Conservation (phyloP, 441 rosid species). For the Syzygium malaccense region DNA sequence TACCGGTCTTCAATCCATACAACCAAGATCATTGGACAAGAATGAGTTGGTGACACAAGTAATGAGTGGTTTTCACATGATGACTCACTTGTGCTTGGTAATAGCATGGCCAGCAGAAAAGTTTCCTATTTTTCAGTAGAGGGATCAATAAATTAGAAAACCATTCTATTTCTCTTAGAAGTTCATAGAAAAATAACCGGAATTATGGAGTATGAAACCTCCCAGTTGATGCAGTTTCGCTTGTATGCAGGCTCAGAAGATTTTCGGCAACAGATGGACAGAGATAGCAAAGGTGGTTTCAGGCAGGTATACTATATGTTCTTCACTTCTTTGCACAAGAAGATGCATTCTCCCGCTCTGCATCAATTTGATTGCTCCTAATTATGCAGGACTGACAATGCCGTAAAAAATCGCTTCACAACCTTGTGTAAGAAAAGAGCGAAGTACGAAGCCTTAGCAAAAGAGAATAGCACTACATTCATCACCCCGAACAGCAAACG, state of each 20-base stretch:
- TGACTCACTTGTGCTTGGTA: neutral
- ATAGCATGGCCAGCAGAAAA: neutral
- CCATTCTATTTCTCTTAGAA: neutral
- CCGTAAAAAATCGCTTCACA: constrained; percentile 94
- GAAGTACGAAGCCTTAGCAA: constrained; percentile 84
- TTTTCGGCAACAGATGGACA: constrained; percentile 97
- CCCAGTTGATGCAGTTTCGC: constrained; percentile 11
- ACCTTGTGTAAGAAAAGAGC: constrained; percentile 98
- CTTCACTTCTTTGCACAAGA: neutral
- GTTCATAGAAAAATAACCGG: neutral
- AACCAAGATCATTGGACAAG: neutral
- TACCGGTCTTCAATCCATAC: neutral
- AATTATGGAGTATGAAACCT: neutral
- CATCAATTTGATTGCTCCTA: neutral
- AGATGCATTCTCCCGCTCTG: neutral
- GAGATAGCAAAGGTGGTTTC: constrained; percentile 99
- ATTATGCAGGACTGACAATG: constrained; percentile 85
- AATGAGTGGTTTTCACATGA: neutral
- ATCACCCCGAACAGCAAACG: constrained; percentile 71
- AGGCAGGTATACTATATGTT: constrained; percentile 59
- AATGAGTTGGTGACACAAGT: neutral
- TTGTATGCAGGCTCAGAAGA: constrained; percentile 68
- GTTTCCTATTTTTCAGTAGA: neutral
- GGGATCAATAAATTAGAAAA: neutral
- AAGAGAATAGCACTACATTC: constrained; percentile 54